Evolutionary conservation across 2,329 filamentous ascomycete species (phyloP), one percentile per base, ranked within the genome.

Genomic region (Epichloe elymi): DNA sequence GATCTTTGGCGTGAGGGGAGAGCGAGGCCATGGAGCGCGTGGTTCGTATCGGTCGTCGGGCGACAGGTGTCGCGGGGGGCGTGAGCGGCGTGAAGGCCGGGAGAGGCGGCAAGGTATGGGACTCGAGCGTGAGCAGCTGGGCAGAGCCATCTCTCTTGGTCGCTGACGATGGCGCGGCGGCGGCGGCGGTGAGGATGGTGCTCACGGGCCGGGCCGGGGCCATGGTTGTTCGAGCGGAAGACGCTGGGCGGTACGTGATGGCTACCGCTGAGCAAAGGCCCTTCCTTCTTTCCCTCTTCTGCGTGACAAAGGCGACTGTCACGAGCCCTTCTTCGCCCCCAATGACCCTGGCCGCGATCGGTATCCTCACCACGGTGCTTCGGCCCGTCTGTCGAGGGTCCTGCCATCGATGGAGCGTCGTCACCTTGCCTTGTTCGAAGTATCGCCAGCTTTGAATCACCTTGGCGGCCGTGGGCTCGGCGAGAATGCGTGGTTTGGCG

Each of bases 241-340:
- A 58, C 1, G 83, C 79, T 19, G 83, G 75, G 17, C 76, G 75
- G 61, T 88, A 88, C 1, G 84, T 88, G 57, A 88, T 84, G 14
- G 80, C 83, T 55, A 88, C 75, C 11, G 82, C 83, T 52, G 79
- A 78, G 60, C 86, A 82, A 0, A 85, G 60, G 3, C 77, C 75
- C 7, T 76, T 78, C 7, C 76, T 78, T 4, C 82, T 58, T 58
- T 86, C 81, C 46, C 71, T 65, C 59, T 76, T 80, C 49, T 82
- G 78, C 0, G 76, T 70, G 33, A 88, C 74, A 62, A 80, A 81
- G 1, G 82, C 72, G n/a, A 88, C 71, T 0, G 83, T 86, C n/a
- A 87, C 73, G 66, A 88, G 82, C 17, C 85, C 85, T 8, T 73
- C 68, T 14, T 71, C 66, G 5, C 78, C 80, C 23, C 72, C 71